These are phyloP conservation scores for Rhododendron griersonianum DNA, from an alignment of 148 eudicot genomes.

Conservation along the genomic window DNA sequence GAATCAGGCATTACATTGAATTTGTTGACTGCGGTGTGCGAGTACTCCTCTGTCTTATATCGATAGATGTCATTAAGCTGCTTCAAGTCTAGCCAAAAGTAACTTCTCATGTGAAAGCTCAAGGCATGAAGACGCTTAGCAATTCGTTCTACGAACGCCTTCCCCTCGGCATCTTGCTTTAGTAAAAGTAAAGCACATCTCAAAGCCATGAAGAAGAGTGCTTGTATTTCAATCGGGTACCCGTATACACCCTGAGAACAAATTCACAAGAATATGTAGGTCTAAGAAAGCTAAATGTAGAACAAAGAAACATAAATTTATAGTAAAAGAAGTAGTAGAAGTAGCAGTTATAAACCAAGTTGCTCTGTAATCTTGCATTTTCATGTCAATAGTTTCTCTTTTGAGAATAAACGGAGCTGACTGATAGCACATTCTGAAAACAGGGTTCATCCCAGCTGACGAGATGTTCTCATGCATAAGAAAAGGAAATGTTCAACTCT, in stretches of 20 bases:
- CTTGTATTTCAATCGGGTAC: constrained; percentile 94
- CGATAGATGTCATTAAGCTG: constrained; percentile 83
- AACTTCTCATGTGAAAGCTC: constrained; percentile 83
- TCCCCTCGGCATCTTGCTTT: constrained; percentile 77
- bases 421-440: background rate
- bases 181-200: constrained; percentile 70
- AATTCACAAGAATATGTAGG: background rate
- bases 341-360: background rate
- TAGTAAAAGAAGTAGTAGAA: background rate
- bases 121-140: constrained; percentile 76
- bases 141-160: constrained; percentile 62
- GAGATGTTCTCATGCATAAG: background rate
- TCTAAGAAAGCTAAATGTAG: background rate
- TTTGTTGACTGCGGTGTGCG: constrained; percentile 84
- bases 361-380: background rate
- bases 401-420: background rate
- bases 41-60: constrained; percentile 85
- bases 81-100: constrained; percentile 83
- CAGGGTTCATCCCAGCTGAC: background rate
- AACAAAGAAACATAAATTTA: background rate
- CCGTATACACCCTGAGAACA: constrained; percentile 84
- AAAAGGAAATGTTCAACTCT: background rate
- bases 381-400: background rate
- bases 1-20: constrained; percentile 94
- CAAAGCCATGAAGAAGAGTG: constrained; percentile 89